Evolutionary conservation across 495 filamentous ascomycete genomes (phyloP), one percentile per base, ranked within the genome.

Genomic region (Neurospora tetrasperma): DNA sequence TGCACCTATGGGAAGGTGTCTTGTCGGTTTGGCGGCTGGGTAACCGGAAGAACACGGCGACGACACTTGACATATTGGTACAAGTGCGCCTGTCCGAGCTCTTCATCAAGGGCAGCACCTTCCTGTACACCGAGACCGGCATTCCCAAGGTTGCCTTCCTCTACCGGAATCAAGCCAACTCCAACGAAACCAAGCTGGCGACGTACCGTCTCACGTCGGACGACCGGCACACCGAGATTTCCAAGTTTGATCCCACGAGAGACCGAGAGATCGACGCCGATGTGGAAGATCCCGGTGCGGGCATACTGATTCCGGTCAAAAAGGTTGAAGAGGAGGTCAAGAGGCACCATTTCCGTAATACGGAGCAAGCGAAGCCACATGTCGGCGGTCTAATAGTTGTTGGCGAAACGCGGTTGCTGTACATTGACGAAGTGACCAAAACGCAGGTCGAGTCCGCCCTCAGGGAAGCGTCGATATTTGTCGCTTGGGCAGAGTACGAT

Each of bases 1-100:
- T 98, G 74, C 90, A 97, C 75, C 83, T 97, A 6, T 97, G 93
- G 82, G 93, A 98, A 80, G 96, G 96, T 3, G 87, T 97, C 35
- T 84, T 98, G 42, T 93, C 90, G 11, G 87, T 97, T 38, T 79
- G 91, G 72, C 86, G 89, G 71, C 78, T 86, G 72, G 81, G 82
- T 8, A 83, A 86, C 0, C 84, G 86, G 70, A 91, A 90, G 79
- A 87, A 82, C 74, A 85, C 77, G 74, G 81, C 78, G 5, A 84
- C 86, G 70, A 84, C 82, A 71, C 79, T 98, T 18, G 89, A 90
- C 5, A 89, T 89, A 72, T 89, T 91, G 76, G 88, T 90, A 12
- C 89, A 90, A 38, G 86, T 92, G 41, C 85, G 95, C 42, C 90
- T 98, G 38, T 88, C 93, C 6, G 96, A 98, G 83, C 86, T 99